Evolutionary conservation across 257 asterid genomes (phyloP).

Genomic region (Gynochthodes officinalis): DNA sequence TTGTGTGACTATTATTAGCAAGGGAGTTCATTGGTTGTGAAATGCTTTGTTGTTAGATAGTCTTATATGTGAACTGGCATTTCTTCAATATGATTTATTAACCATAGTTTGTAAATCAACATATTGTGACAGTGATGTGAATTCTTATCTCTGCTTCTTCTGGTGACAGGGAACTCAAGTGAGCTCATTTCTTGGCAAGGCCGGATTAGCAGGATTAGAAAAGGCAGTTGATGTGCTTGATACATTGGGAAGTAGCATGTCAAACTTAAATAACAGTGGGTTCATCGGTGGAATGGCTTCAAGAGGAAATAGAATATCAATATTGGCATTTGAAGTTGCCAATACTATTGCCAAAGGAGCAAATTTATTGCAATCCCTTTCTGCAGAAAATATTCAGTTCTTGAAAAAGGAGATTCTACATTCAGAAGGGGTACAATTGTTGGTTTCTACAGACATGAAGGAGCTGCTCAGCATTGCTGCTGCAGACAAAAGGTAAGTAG

Average conservation of each 20-base stretch:
- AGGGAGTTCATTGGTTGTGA: conserved; percentile 6
- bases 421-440: conserved; percentile 72
- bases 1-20: background rate
- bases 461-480: conserved; percentile 93
- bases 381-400: conserved; percentile 63
- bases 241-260: conserved; percentile 96
- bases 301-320: conserved; percentile 71
- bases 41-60: background rate
- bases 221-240: conserved; percentile 97
- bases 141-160: conserved; percentile 12
- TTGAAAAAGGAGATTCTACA: conserved; percentile 77
- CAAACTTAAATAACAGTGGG: conserved; percentile 86
- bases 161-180: conserved; percentile 66
- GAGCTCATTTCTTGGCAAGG: conserved; percentile 94
- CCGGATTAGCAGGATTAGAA: conserved; percentile 81
- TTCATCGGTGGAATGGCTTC: conserved; percentile 64
- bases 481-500: conserved; percentile 80
- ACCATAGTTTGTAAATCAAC: background rate
- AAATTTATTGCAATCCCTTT: conserved; percentile 75
- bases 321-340: conserved; percentile 94
- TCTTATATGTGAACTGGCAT: background rate
- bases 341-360: conserved; percentile 92
- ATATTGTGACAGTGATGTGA: background rate
- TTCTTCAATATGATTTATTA: background rate
- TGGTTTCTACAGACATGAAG: conserved; percentile 81